Conservation (phyloP, 1,284 basidiomycete species). For the Meira nashicola region DNA sequence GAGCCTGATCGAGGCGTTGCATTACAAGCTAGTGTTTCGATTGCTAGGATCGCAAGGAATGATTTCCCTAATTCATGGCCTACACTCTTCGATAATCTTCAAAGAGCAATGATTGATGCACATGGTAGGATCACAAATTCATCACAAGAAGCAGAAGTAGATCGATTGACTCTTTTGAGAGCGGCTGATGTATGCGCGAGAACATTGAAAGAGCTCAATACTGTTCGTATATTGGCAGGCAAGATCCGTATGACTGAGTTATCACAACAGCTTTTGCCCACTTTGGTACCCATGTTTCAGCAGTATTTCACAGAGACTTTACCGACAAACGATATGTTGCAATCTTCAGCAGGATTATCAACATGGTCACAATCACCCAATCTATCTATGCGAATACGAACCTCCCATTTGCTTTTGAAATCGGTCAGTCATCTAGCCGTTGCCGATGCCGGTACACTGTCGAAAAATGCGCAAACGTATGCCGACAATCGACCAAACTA, state of each 20-base stretch:
- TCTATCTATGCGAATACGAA: conserved; percentile 37
- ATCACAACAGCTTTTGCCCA: conserved; percentile 26
- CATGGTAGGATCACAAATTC: conserved; percentile 13
- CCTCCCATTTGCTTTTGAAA: conserved; percentile 45
- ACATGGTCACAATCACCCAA: conserved; percentile 34
- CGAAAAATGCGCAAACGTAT: conserved; percentile 20
- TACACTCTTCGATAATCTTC: conserved; percentile 34
- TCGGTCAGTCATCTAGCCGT: conserved; percentile 38
- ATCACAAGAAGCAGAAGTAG: background rate
- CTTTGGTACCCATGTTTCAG: conserved; percentile 41
- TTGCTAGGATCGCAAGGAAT: conserved; percentile 41
- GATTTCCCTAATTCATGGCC: conserved; percentile 50
- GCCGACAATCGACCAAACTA: conserved; percentile 29
- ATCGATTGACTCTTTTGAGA: conserved; percentile 32
- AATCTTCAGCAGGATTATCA: conserved; percentile 13
- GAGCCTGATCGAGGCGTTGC: conserved; percentile 39
- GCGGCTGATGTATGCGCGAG: conserved; percentile 39
- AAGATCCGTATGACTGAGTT: conserved; percentile 51
- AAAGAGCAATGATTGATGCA: conserved; percentile 37
- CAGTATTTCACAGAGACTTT: conserved; percentile 45
- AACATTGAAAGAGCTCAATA: conserved; percentile 45
- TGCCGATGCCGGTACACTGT: conserved; percentile 44
- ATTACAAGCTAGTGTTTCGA: conserved; percentile 41
- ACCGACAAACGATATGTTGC: background rate
- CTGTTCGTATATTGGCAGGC: conserved; percentile 44